These are phyloP conservation scores for Niveomyces coronatus DNA, from an alignment of 2,329 filamentous ascomycete genomes.

Conservation along the genomic window DNA sequence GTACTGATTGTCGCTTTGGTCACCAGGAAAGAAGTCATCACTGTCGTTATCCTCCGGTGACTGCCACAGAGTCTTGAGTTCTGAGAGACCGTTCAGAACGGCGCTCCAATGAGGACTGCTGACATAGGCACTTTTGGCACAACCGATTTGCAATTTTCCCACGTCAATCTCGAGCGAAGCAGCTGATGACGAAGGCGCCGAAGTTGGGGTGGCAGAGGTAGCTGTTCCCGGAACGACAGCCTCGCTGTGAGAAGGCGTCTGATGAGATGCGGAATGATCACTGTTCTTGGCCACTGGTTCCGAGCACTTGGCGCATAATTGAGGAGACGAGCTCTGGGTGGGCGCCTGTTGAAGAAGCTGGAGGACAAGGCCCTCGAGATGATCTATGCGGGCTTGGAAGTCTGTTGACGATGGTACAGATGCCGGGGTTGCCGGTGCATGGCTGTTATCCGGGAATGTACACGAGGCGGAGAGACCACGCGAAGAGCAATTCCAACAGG, in stretches of 20 bases:
- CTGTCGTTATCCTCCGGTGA: not conserved
- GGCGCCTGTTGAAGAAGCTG: slow-evolving; percentile 1
- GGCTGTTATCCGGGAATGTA: slow-evolving; percentile 21
- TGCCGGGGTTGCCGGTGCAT: slow-evolving; percentile 6
- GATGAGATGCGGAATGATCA: not conserved
- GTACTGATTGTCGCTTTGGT: slow-evolving; percentile 5
- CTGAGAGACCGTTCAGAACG: slow-evolving; percentile 4
- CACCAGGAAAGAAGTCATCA: slow-evolving; percentile 3
- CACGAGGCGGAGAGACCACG: slow-evolving; percentile 17
- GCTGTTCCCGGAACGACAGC: not conserved
- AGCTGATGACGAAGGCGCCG: not conserved
- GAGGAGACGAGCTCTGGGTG: not conserved
- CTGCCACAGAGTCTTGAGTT: slow-evolving; percentile 3
- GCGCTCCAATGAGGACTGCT: slow-evolving; percentile 8
- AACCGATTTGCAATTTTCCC: slow-evolving; percentile 1
- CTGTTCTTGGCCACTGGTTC: not conserved
- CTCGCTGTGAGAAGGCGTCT: not conserved
- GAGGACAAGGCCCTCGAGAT: slow-evolving; percentile 19
- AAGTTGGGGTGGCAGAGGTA: not conserved
- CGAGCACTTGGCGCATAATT: slow-evolving; percentile 1
- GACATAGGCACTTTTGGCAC: slow-evolving; percentile 5
- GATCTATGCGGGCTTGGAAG: slow-evolving; percentile 17
- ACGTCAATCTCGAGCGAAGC: slow-evolving; percentile 1
- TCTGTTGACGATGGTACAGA: slow-evolving; percentile 9
- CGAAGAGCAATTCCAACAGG: slow-evolving; percentile 21